Base-by-base conservation (phyloP, 139 green algal species). In the Chlorella sp. region DNA sequence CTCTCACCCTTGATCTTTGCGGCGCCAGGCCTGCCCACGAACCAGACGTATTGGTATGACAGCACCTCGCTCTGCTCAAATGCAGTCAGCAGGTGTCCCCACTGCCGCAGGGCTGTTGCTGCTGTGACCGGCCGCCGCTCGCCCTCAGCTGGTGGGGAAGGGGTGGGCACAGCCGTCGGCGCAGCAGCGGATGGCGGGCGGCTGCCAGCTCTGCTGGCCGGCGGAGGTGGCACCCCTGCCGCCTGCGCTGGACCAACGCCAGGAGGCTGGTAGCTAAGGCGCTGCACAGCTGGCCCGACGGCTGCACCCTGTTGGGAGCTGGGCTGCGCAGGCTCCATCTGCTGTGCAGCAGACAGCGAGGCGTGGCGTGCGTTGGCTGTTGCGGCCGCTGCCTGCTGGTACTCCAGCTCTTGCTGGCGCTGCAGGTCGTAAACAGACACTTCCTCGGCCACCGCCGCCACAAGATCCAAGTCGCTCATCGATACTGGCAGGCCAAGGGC, bases 51-150 rank as follows among this genome's bases (percentile, higher is more conserved):
- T 21, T 57, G 36, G 44, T 81, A 87, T 23, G 47, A n/a, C 51
- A 88, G 26, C 2, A 90, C 51, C 47, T 90, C 87, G 44, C n/a
- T 63, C 44, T 88, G 72, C 56, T 90, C 87, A 23, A 70, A 90
- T 2, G 74, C 51, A 18, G 87, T 86, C 20, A 90, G 60, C 74
- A 85, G 62, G 34, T 64, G 55, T 4, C 44, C 83, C 38, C 32
- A 63, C 36, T 64, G 55, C 26, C 41, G 57, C 55, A 87, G 60
- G 34, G 76, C 83, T 4, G 28, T 26, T 23, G 73, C 83, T 3
- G 69, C 55, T 6, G 74, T 44, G 9, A 83, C 4, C 4, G 36
- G 44, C 12, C 55, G 69, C 26, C 23, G 55, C 34, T 26, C 30
- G 25, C 9, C 63, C 26, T 36, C 28, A 4, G 63, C 18, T 3